A percentile compares a stretch with the other conserved stretches of the same genome.
Evolutionary conservation across 192 early-diverging fungal genomes (phyloP).

Genomic region (Coemansia sp.): DNA sequence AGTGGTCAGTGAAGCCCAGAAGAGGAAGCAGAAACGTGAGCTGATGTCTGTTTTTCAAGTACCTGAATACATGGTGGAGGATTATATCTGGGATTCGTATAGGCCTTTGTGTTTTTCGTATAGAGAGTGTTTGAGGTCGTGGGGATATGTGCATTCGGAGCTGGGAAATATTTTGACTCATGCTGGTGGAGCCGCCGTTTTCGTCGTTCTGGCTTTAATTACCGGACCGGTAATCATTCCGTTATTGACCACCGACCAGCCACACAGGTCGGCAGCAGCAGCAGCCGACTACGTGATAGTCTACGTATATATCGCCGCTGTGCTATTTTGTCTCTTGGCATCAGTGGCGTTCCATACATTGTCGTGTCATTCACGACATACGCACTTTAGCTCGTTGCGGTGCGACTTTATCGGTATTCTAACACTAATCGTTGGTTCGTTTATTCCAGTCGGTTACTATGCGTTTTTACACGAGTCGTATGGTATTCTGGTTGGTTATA

Average conservation of each 20-base stretch:
- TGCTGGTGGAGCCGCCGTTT: conserved; percentile 63
- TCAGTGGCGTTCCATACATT: conserved; percentile 81
- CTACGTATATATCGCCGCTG: conserved; percentile 76
- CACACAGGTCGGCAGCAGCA: conserved; percentile 10
- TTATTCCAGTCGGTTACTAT: conserved; percentile 54
- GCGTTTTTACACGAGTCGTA: conserved; percentile 59
- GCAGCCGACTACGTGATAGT: conserved; percentile 70
- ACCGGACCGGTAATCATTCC: conserved; percentile 50
- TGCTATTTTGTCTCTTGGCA: conserved; percentile 75
- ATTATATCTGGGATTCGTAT: conserved; percentile 78
- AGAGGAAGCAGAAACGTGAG: background rate
- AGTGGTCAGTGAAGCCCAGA: conserved; percentile 2
- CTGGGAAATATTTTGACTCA: conserved; percentile 91
- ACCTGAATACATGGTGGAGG: conserved; percentile 77
- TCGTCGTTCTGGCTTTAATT: conserved; percentile 58
- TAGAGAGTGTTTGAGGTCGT: conserved; percentile 67
- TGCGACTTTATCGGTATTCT: conserved; percentile 94
- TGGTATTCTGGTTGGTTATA: conserved; percentile 60
- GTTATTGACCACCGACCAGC: background rate
- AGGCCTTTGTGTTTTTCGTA: conserved; percentile 74
- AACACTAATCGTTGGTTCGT: conserved; percentile 68
- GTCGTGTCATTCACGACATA: conserved; percentile 73
- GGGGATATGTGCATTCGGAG: conserved; percentile 90
- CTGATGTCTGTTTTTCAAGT: conserved; percentile 59
- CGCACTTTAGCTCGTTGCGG: conserved; percentile 56